Evolutionary conservation across 306 rosid species (phyloP).

Genomic region (Casuarina glauca): DNA sequence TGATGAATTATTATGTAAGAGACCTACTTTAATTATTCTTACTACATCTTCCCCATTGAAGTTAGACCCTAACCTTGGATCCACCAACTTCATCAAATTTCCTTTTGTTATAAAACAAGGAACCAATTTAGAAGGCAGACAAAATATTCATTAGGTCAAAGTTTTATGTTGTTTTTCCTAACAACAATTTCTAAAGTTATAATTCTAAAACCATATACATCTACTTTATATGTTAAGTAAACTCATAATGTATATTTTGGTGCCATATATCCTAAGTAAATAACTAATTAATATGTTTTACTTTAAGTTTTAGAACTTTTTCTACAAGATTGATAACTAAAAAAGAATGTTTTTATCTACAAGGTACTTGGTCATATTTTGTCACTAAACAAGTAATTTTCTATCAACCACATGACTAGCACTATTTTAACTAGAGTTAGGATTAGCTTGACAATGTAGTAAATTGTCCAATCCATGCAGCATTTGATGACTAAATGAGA

Average conservation of each 20-base stretch:
- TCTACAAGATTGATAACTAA: too few relatives aligned
- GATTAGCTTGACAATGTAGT: neutral
- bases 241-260: too few relatives aligned
- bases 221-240: constrained; percentile 20
- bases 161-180: constrained; percentile 48
- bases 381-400: too few relatives aligned
- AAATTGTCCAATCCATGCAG: neutral
- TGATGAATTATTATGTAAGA: constrained; percentile 46
- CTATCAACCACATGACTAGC: too few relatives aligned
- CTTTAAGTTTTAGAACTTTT: too few relatives aligned
- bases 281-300: too few relatives aligned
- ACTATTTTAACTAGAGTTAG: too few relatives aligned
- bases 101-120: constrained; percentile 32
- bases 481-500: neutral
- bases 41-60: constrained; percentile 44
- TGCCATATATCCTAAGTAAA: too few relatives aligned
- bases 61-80: constrained; percentile 49
- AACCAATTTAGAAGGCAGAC: constrained; percentile 71
- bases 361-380: too few relatives aligned
- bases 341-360: too few relatives aligned
- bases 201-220: constrained; percentile 64
- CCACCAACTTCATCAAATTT: constrained; percentile 49
- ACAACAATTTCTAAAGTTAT: constrained; percentile 55
- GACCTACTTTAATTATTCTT: constrained; percentile 49
- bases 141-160: constrained; percentile 40